Percentiles rank a stretch among this genome's conserved stretches.
Evolutionary conservation across 768 basidiomycete genomes (phyloP).

Genomic region (Cantharellus cinnabarinus): DNA sequence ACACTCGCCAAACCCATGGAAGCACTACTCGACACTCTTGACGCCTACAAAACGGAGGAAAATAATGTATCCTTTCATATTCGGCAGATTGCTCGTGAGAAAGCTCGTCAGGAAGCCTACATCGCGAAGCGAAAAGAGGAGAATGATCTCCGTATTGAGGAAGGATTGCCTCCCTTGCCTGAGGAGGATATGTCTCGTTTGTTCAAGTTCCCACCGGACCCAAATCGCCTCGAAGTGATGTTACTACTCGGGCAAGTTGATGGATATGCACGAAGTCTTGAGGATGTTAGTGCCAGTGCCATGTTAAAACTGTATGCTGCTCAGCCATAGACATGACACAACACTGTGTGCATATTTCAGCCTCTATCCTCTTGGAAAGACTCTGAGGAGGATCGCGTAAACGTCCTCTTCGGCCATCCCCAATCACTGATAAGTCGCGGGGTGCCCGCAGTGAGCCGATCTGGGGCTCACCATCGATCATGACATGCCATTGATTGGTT

Average conservation of each 20-base stretch:
- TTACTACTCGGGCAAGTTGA: constrained; percentile 75
- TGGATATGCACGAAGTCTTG: constrained; percentile 56
- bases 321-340: constrained; percentile 3
- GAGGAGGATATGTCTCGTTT: constrained; percentile 68
- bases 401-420: too few species aligned
- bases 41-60: constrained; percentile 75
- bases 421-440: too few species aligned
- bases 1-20: constrained; percentile 57
- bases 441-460: too few species aligned
- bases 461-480: too few species aligned
- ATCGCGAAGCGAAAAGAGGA: constrained; percentile 79
- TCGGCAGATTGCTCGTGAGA: constrained; percentile 78
- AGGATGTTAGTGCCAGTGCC: constrained; percentile 34
- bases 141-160: constrained; percentile 53
- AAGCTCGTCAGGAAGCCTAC: constrained; percentile 54
- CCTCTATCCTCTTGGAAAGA: too few species aligned
- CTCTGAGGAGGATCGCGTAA: too few species aligned
- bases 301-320: constrained; percentile 78
- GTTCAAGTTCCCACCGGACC: constrained; percentile 78
- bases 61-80: constrained; percentile 76
- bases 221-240: constrained; percentile 73
- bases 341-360: background rate
- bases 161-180: constrained; percentile 70
- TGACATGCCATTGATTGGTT: too few species aligned
- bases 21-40: constrained; percentile 67